Evolutionary conservation across 1,284 basidiomycete species (phyloP).

Genomic region (Porogramme epimiltina): DNA sequence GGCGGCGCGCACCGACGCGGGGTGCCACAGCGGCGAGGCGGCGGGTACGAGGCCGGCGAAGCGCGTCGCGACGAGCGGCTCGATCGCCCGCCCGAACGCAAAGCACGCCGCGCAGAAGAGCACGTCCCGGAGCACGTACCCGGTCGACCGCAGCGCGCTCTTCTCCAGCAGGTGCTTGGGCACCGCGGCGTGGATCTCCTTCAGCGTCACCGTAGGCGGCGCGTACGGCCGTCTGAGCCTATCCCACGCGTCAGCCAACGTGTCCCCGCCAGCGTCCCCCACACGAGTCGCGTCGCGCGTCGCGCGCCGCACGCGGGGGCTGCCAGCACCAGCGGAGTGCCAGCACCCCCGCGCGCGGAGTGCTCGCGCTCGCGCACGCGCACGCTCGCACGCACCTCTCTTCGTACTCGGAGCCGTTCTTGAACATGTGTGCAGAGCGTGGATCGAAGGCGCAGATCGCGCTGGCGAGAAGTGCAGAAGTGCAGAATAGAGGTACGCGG

Average conservation of each 20-base stretch:
- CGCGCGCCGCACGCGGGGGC: no score
- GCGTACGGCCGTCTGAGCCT: constrained; percentile 38
- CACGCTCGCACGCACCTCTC: constrained; percentile 27
- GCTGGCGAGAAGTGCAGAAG: constrained; percentile 13
- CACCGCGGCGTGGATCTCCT: constrained; percentile 48
- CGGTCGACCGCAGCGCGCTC: constrained; percentile 29
- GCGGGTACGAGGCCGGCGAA: constrained; percentile 25
- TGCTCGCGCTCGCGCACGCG: not conserved
- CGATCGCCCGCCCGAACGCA: constrained; percentile 41
- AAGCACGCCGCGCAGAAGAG: constrained; percentile 41
- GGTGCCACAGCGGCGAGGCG: constrained; percentile 20
- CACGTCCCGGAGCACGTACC: constrained; percentile 46
- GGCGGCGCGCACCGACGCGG: constrained; percentile 24
- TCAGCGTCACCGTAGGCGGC: constrained; percentile 46
- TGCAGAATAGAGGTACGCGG: not conserved
- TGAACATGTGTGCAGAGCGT: constrained; percentile 28
- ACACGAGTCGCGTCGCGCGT: no score
- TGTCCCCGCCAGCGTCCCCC: no score
- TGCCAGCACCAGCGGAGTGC: no score
- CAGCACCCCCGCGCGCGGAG: constrained; percentile 1
- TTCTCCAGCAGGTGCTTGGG: constrained; percentile 57
- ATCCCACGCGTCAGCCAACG: constrained; percentile 3
- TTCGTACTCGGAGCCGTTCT: constrained; percentile 34
- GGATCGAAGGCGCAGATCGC: constrained; percentile 14
- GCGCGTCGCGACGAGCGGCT: constrained; percentile 27